Conservation (phyloP, 2,329 filamentous ascomycete species). For the Thelonectria blattea region DNA sequence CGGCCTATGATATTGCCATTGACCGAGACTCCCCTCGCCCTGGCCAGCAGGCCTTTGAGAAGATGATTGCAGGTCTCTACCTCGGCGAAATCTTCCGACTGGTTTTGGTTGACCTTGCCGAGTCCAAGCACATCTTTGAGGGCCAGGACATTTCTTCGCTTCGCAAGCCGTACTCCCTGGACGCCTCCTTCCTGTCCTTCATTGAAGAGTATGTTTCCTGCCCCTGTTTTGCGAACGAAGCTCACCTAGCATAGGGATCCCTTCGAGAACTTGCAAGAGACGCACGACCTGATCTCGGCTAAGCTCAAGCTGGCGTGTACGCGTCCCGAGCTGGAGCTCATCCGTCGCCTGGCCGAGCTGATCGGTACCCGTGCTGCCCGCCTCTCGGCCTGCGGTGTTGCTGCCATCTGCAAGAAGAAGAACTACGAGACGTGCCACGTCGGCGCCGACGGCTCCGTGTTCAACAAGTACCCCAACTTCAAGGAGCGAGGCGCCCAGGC, state of each 20-base stretch:
- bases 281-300: constrained; percentile 78
- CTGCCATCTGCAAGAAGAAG: constrained; percentile 98
- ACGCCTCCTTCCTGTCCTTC: constrained; percentile 89
- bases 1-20: constrained; percentile 84
- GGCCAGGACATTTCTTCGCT: constrained; percentile 81
- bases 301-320: constrained; percentile 75
- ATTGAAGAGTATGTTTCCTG: constrained; percentile 78
- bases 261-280: constrained; percentile 93
- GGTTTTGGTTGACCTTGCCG: constrained; percentile 82
- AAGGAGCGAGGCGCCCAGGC: constrained; percentile 89
- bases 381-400: constrained; percentile 91
- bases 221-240: neutral
- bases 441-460: constrained; percentile 94
- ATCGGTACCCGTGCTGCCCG: constrained; percentile 95
- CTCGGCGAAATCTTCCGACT: constrained; percentile 94
- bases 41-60: constrained; percentile 94
- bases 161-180: constrained; percentile 85
- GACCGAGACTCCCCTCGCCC: constrained; percentile 92
- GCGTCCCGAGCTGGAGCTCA: constrained; percentile 83
- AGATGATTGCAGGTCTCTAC: constrained; percentile 96
- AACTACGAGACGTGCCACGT: constrained; percentile 87
- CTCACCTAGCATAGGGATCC: constrained; percentile 68
- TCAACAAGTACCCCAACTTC: constrained; percentile 99
- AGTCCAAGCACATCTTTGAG: constrained; percentile 82
- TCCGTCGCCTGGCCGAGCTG: constrained; percentile 87